Base-by-base conservation (phyloP, 2,329 filamentous ascomycete species). In the Neofusicoccum ribis region DNA sequence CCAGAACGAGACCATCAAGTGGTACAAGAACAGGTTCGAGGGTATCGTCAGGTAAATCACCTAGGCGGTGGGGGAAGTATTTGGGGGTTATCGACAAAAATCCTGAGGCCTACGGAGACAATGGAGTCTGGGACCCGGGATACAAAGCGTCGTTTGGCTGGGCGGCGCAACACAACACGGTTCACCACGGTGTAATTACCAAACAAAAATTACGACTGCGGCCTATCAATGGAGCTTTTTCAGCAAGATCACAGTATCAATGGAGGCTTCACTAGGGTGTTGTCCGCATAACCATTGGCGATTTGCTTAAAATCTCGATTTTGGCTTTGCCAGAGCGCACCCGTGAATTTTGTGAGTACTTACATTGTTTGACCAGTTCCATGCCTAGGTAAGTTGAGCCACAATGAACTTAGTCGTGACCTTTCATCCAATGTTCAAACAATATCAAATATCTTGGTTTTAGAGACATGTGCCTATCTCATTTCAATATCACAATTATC, bases 21-120 rank as follows among this genome's bases (percentile, higher is more conserved):
- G 95, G 95, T 99, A 91, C 88, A 91, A 91, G 87, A 89, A 87
- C 82, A 89, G 93, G 84, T 97, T 97, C 89, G 93, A 98, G 82
- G 95, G 94, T 81, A 98, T 98, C 81, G 92, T 99, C 85, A 90
- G 95, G 87, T 98, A 96, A 92, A 89, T 77, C 79, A 68, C 70
- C 49, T 67, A 54, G 68, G 67, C 61, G 54, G 47, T 31, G 60
- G 64, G 59, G 59, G 67, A 68, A 67, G 70, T 63, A 69, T 68
- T 36, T 36, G 66, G 70, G 59, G 59, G 71, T 68, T 69, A 73
- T 71, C 49, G 67, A 68, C 69, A 72, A 72, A 31, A 70, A 70
- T 72, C 71, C 70, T 39, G 59, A 74, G 75, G 71, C 43, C 52
- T 64, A 64, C 63, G 41, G 63, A 58, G 41, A 64, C 52, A 59